These are phyloP conservation scores for Thermothielavioides terrestris DNA, from an alignment of 495 filamentous ascomycete genomes.

Conservation along the genomic window DNA sequence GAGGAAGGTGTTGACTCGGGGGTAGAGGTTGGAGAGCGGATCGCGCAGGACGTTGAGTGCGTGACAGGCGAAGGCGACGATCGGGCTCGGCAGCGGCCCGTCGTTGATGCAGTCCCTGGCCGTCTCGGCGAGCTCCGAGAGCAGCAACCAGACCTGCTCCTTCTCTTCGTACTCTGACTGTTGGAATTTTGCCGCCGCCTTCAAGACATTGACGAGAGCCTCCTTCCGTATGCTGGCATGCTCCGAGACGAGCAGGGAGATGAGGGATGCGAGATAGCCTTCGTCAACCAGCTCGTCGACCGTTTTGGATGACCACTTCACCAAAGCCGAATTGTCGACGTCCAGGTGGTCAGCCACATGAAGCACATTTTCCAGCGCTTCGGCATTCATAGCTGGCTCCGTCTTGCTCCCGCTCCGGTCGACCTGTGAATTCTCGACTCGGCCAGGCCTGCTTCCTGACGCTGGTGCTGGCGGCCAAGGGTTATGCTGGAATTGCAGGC, in stretches of 20 bases:
- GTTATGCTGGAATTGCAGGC: constrained; percentile 12
- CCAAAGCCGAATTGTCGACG: constrained; percentile 51
- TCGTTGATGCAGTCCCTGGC: constrained; percentile 45
- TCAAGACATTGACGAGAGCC: constrained; percentile 57
- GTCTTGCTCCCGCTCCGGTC: not conserved
- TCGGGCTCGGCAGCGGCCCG: constrained; percentile 59
- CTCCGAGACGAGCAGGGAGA: constrained; percentile 66
- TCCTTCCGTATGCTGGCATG: constrained; percentile 66
- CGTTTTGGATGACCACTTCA: constrained; percentile 66
- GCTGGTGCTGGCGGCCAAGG: constrained; percentile 2
- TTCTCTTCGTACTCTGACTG: constrained; percentile 66
- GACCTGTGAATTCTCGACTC: not conserved
- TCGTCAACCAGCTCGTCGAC: constrained; percentile 66
- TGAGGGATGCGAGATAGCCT: constrained; percentile 54
- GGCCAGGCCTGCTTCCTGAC: not conserved
- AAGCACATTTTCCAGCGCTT: constrained; percentile 27
- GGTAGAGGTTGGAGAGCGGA: constrained; percentile 75
- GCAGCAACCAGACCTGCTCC: constrained; percentile 62
- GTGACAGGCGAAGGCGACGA: constrained; percentile 63
- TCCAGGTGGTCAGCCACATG: constrained; percentile 25
- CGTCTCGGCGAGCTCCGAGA: constrained; percentile 71
- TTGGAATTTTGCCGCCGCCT: constrained; percentile 57
- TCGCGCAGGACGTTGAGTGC: constrained; percentile 60
- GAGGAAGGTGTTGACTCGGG: constrained; percentile 79
- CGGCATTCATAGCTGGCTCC: constrained; percentile 5